Evolutionary conservation across 1,284 basidiomycete genomes (phyloP).

Genomic region (Ganoderma leucocontextum): DNA sequence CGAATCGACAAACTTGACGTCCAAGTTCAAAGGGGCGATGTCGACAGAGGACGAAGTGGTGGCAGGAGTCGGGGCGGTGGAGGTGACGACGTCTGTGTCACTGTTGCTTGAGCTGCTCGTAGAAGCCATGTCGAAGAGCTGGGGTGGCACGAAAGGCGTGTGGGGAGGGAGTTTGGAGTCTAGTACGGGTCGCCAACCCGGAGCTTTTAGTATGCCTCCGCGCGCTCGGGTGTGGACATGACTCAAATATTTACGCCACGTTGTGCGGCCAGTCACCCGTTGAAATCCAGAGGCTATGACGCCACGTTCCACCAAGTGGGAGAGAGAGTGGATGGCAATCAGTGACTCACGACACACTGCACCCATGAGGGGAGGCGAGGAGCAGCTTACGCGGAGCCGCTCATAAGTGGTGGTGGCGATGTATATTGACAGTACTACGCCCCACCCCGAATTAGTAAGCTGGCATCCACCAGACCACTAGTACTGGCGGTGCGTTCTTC

Average conservation of each 20-base stretch:
- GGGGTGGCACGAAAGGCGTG: background rate
- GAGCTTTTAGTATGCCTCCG: background rate
- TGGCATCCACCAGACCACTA: too few species aligned
- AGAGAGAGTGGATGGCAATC: background rate
- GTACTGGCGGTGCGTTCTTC: too few species aligned
- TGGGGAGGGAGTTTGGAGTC: background rate
- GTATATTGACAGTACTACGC: slow-evolving; percentile 36
- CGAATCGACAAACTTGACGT: slow-evolving; percentile 21
- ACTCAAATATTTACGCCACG: background rate
- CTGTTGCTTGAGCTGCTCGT: background rate
- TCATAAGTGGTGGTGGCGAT: slow-evolving; percentile 19
- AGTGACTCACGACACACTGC: background rate
- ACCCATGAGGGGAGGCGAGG: background rate
- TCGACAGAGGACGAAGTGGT: slow-evolving; percentile 6
- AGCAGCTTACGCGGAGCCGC: background rate
- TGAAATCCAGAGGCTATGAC: background rate
- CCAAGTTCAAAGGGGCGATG: background rate
- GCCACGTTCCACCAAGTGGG: background rate
- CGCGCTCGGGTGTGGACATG: background rate
- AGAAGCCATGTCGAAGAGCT: background rate
- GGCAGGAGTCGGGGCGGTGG: background rate
- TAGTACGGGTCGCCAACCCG: background rate
- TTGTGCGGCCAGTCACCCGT: background rate
- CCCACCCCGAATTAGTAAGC: too few species aligned
- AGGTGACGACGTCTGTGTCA: background rate